Conservation (phyloP, 805 yeast genomes). For the Tetrapisispora taiwanensis region DNA sequence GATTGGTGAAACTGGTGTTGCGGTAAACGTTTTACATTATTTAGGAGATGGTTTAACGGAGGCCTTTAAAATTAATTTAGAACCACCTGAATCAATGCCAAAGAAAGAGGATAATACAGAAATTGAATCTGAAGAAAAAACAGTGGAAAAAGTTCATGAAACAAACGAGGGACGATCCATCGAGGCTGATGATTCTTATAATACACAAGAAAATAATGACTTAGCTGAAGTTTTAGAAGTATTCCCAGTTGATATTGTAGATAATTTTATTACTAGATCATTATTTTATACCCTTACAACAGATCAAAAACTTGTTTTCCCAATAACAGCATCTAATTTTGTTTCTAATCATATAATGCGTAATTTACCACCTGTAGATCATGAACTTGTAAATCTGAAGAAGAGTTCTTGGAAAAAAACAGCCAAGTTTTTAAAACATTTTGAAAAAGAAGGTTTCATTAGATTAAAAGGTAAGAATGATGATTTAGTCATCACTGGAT, state of each 20-base stretch:
- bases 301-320: conserved; percentile 43
- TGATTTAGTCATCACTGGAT: conserved; percentile 48
- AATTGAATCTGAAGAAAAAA: conserved; percentile 3
- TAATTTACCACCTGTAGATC: conserved; percentile 63
- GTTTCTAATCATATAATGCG: conserved; percentile 59
- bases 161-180: conserved; percentile 1
- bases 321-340: conserved; percentile 64
- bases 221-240: conserved; percentile 32
- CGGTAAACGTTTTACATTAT: conserved; percentile 61
- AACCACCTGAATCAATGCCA: conserved; percentile 31
- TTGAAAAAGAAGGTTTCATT: conserved; percentile 66
- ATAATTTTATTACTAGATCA: conserved; percentile 63
- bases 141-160: conserved; percentile 3
- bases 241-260: conserved; percentile 55
- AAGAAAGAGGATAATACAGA: conserved; percentile 4
- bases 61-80: conserved; percentile 37
- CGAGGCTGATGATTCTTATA: conserved; percentile 3
- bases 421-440: conserved; percentile 71
- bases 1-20: conserved; percentile 65
- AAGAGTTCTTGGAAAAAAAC: conserved; percentile 86
- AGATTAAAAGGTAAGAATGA: conserved; percentile 79
- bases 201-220: conserved; percentile 10
- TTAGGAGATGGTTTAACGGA: conserved; percentile 54
- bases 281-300: conserved; percentile 57
- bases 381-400: conserved; percentile 48